Evolutionary conservation across 2,329 filamentous ascomycete species (phyloP).

Genomic region (Aspergillus sp.): DNA sequence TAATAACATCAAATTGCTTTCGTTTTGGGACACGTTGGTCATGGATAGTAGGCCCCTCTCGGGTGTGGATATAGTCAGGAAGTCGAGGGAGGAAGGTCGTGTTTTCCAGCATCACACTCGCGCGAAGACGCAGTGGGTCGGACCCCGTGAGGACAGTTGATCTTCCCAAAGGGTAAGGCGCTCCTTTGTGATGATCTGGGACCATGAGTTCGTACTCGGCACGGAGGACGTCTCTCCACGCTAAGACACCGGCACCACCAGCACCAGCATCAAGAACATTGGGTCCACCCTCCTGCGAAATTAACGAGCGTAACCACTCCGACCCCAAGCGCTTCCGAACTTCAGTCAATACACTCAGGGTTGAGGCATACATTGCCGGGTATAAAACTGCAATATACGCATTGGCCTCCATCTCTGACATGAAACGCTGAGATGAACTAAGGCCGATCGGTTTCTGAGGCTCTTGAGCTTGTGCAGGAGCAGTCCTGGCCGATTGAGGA

Average conservation of each 20-base stretch:
- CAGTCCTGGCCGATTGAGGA: conserved; percentile 74
- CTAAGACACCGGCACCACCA: conserved; percentile 61
- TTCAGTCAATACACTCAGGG: conserved; percentile 58
- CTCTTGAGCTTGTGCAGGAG: conserved; percentile 50
- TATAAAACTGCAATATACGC: conserved; percentile 60
- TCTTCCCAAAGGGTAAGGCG: conserved; percentile 57
- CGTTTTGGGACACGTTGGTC: conserved; percentile 56
- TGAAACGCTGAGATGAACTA: conserved; percentile 54
- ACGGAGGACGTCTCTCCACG: conserved; percentile 69
- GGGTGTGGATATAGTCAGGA: conserved; percentile 76
- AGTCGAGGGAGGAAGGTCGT: conserved; percentile 89
- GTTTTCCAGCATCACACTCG: conserved; percentile 76
- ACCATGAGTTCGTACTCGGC: conserved; percentile 77
- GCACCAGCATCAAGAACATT: conserved; percentile 62
- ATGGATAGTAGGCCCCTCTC: conserved; percentile 59
- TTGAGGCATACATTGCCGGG: conserved; percentile 61
- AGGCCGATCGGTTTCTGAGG: conserved; percentile 60
- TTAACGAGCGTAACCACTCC: conserved; percentile 57
- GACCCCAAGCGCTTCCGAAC: conserved; percentile 60
- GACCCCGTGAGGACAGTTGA: conserved; percentile 80
- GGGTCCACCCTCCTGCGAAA: conserved; percentile 57
- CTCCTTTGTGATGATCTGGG: conserved; percentile 40
- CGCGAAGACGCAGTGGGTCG: conserved; percentile 69
- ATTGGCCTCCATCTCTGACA: conserved; percentile 63
- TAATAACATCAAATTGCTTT: conserved; percentile 85